Evolutionary conservation across 306 rosid genomes (phyloP), one percentile per base, ranked within the genome.

Genomic region (Macrotyloma uniflorum): DNA sequence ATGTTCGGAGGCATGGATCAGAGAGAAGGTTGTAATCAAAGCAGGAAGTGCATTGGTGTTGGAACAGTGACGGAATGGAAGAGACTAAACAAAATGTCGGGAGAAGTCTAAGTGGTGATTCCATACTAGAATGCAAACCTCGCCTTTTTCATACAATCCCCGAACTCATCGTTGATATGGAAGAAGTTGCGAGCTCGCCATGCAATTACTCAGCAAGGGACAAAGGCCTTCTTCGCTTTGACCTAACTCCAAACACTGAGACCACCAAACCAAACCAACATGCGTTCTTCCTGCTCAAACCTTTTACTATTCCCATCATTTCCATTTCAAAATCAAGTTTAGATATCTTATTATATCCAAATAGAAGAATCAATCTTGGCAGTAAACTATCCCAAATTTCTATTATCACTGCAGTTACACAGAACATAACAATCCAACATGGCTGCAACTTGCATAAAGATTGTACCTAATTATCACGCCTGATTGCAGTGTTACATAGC

Each of bases 101-200:
- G 89, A 79, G 91, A 85, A 92, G 90, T 91, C 93, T 95, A 92
- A 93, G 65, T 83, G 66, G 55, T 12, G 85, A 95, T 83, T 85
- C 98, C 85, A 95, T 91, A 79, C 80, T 95, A 93, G 97, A 89
- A 91, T 89, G 96, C 83, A 93, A 87, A 87, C 96, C 97, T 87
- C 88, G 96, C 96, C 97, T 92, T 95, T 95, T 91, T n/a, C 65
- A 28, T 86, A 59, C 92, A 82, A 91, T 93, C 96, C 96, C 26
- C 10, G 16, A 20, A 20, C n/a, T n/a, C n/a, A 13, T 46, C 24
- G 5, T 13, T n/a, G 53, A 8, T 85, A 50, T 95, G 22, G 93
- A 89, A 95, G 96, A 92, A 87, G 92, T 91, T 95, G 98, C 97
- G 91, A 89, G 67, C 75, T 89, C 91, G n/a, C 89, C 77, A 4